Conservation (phyloP, 78 protist species). For the Trichosphaerium sp. region DNA sequence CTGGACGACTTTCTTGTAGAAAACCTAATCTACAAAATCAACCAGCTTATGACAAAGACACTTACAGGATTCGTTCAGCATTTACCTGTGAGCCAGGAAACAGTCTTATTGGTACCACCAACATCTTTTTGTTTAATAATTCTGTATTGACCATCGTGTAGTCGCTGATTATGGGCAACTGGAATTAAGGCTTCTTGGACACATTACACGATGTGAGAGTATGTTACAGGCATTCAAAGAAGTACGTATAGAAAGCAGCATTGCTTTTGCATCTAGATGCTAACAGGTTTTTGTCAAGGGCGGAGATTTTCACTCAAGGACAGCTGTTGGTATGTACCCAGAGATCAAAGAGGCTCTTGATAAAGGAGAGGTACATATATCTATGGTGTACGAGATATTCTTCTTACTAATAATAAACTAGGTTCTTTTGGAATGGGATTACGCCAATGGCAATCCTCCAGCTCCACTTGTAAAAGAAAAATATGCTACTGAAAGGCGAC, state of each 20-base stretch:
- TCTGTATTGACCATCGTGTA: too few relatives aligned
- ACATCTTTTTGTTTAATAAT: too few relatives aligned
- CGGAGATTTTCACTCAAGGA: slow-evolving; percentile 68
- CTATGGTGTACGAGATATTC: too few relatives aligned
- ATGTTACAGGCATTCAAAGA: too few relatives aligned
- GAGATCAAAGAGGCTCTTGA: slow-evolving; percentile 47
- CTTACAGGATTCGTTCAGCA: slow-evolving; percentile 48
- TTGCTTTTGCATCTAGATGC: too few relatives aligned
- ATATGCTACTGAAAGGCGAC: slow-evolving; percentile 52
- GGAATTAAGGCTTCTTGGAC: slow-evolving; percentile 47
- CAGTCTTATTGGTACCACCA: too few relatives aligned
- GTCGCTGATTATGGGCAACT: slow-evolving; percentile 71
- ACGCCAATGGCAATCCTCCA: slow-evolving; percentile 31
- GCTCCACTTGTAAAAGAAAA: slow-evolving; percentile 58
- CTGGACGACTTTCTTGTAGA: slow-evolving; percentile 60
- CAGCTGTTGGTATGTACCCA: slow-evolving; percentile 66
- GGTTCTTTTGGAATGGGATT: slow-evolving; percentile 49
- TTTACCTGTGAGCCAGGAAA: slow-evolving; percentile 35
- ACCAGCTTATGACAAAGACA: slow-evolving; percentile 73
- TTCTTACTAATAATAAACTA: too few relatives aligned
- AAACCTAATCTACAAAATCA: slow-evolving; percentile 84
- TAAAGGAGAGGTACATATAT: too few relatives aligned
- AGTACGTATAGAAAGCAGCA: too few relatives aligned
- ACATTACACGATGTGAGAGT: slow-evolving; percentile 20
- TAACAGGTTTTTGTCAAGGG: slow-evolving; percentile 52